Conservation (phyloP, 768 basidiomycete species). For the Lentinula boryana region DNA sequence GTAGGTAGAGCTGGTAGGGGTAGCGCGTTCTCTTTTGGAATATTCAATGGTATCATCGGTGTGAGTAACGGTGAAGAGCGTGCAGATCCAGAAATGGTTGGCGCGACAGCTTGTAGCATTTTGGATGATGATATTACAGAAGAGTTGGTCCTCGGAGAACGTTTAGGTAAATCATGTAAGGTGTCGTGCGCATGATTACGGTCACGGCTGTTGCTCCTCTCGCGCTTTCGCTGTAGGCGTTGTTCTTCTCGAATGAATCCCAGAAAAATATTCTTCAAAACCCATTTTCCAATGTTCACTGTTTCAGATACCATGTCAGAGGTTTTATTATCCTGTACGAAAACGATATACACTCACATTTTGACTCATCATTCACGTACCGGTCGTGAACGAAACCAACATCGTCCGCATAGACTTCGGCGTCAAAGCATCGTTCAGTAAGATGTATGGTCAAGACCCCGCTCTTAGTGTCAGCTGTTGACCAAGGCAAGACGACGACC, state of each 20-base stretch:
- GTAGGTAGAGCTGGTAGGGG: slow-evolving; percentile 29
- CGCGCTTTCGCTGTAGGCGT: slow-evolving; percentile 30
- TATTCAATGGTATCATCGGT: slow-evolving; percentile 49
- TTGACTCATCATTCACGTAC: slow-evolving; percentile 68
- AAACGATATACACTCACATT: slow-evolving; percentile 44
- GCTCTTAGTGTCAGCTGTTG: slow-evolving; percentile 82
- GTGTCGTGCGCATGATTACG: slow-evolving; percentile 15
- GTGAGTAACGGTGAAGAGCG: slow-evolving; percentile 52
- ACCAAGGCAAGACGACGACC: slow-evolving; percentile 81
- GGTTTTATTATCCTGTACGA: slow-evolving; percentile 1
- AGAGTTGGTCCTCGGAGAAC: slow-evolving; percentile 18
- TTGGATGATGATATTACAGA: slow-evolving; percentile 58
- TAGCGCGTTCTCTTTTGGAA: slow-evolving; percentile 20
- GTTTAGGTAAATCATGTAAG: slow-evolving; percentile 16
- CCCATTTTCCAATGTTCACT: slow-evolving; percentile 95
- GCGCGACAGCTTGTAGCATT: slow-evolving; percentile 62
- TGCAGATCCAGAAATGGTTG: slow-evolving; percentile 34
- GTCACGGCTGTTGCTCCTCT: slow-evolving; percentile 20
- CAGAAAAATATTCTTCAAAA: slow-evolving; percentile 77
- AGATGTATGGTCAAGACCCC: slow-evolving; percentile 86
- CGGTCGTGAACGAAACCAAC: slow-evolving; percentile 61
- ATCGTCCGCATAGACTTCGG: slow-evolving; percentile 94
- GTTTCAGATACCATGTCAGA: slow-evolving; percentile 6
- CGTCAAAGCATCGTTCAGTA: slow-evolving; percentile 85
- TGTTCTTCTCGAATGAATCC: slow-evolving; percentile 72